Evolutionary conservation across 495 filamentous ascomycete species (phyloP).

Genomic region (Tuber borchii): DNA sequence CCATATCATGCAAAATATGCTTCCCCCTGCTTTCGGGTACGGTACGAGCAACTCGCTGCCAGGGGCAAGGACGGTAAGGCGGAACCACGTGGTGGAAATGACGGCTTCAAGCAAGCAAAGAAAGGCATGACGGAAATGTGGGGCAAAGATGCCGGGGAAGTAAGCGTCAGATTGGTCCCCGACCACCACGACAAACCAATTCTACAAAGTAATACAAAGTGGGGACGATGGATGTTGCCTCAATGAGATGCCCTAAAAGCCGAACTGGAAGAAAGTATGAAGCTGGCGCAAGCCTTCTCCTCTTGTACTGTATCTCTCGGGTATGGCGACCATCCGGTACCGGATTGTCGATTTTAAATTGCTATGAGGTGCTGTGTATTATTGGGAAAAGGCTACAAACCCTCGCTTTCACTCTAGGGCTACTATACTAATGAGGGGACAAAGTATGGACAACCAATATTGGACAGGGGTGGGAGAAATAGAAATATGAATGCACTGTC

Average conservation of each 20-base stretch:
- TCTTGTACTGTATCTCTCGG: not conserved
- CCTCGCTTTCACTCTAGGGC: too few relatives aligned
- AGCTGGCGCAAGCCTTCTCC: not conserved
- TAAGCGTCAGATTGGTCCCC: not conserved
- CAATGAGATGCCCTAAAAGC: not conserved
- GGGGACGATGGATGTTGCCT: not conserved
- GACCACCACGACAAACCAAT: not conserved
- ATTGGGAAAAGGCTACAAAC: too few relatives aligned
- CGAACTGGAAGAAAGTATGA: not conserved
- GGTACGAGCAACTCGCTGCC: too few relatives aligned
- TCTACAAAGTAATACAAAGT: not conserved
- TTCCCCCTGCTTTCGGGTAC: too few relatives aligned
- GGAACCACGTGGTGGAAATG: not conserved
- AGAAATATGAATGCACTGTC: too few relatives aligned
- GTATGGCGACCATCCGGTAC: not conserved
- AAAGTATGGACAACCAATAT: too few relatives aligned
- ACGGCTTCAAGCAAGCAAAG: not conserved
- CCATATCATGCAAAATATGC: too few relatives aligned
- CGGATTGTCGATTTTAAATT: not conserved
- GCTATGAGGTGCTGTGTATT: not conserved
- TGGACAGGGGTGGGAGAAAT: too few relatives aligned
- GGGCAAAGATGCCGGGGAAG: not conserved
- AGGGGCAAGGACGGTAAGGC: not conserved
- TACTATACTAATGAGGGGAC: too few relatives aligned
- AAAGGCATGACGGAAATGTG: not conserved